phyloP scores from a whole-genome alignment of 495 filamentous ascomycete species.

The Penicillium subrubescens region DNA sequence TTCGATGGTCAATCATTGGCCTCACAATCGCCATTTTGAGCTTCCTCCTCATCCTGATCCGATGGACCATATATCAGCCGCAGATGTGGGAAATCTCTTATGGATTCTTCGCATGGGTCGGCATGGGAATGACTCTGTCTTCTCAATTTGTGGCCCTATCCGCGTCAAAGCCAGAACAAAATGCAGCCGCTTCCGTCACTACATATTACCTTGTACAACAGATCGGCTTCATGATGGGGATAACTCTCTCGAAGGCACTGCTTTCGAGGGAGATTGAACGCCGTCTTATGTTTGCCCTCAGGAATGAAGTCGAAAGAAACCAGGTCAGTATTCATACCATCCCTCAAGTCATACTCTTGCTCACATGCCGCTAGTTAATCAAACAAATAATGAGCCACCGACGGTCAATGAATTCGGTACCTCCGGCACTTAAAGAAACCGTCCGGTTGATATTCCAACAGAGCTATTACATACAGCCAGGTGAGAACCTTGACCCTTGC shows the following conservation, averaged over 20 bases:
- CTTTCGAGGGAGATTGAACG: not conserved
- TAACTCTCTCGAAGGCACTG: not conserved
- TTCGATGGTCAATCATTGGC: not conserved
- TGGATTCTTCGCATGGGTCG: not conserved
- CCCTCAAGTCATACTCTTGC: not conserved
- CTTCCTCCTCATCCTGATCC: not conserved
- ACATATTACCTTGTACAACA: not conserved
- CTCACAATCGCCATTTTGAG: not conserved
- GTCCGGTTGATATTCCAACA: not conserved
- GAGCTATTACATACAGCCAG: not conserved
- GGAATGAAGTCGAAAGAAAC: not conserved
- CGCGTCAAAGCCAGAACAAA: not conserved
- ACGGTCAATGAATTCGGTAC: not conserved
- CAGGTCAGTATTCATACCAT: not conserved
- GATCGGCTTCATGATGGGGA: not conserved
- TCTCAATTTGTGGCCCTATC: not conserved
- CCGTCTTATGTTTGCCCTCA: not conserved
- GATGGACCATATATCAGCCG: not conserved
- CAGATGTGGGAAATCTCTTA: not conserved
- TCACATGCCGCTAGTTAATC: not conserved
- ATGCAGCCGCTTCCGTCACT: not conserved
- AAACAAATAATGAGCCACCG: not conserved
- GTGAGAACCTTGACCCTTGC: not conserved
- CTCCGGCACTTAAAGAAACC: not conserved
- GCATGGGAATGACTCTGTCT: not conserved